These are phyloP conservation scores for Mesembryanthemum crystallinum DNA, from an alignment of 148 eudicot genomes.

Conservation along the genomic window DNA sequence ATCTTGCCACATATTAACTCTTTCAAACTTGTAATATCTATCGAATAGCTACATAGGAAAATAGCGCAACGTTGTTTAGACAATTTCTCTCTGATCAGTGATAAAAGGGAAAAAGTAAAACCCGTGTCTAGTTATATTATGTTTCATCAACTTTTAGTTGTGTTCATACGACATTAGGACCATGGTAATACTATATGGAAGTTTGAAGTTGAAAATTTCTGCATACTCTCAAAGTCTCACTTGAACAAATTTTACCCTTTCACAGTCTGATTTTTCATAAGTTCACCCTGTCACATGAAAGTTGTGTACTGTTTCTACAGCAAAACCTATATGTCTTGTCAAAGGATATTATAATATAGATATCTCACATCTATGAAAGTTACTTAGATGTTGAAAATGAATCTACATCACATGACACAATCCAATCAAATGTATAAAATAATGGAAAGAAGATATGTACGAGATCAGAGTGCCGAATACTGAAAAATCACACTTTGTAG, in stretches of 20 bases:
- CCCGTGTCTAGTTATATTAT: neutral
- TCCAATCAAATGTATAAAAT: no score
- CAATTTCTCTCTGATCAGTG: no score
- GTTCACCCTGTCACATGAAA: neutral
- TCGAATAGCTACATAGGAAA: no score
- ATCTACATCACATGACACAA: no score
- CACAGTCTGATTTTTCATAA: neutral
- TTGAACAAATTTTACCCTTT: neutral
- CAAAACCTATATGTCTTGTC: neutral
- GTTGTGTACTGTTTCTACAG: neutral
- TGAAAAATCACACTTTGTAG: neutral
- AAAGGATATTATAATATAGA: no score
- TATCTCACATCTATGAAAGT: no score
- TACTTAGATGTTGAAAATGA: no score
- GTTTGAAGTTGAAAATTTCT: neutral
- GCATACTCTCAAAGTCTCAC: neutral
- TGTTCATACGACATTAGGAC: no score
- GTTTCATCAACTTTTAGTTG: neutral
- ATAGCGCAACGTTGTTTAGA: no score
- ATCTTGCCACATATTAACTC: no score
- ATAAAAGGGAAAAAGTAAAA: no score
- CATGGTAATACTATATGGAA: neutral
- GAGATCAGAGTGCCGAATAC: neutral
- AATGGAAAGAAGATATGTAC: neutral
- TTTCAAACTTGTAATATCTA: no score